phyloP scores from a whole-genome alignment of 305 asterid species.

The Rubia tinctorum region DNA sequence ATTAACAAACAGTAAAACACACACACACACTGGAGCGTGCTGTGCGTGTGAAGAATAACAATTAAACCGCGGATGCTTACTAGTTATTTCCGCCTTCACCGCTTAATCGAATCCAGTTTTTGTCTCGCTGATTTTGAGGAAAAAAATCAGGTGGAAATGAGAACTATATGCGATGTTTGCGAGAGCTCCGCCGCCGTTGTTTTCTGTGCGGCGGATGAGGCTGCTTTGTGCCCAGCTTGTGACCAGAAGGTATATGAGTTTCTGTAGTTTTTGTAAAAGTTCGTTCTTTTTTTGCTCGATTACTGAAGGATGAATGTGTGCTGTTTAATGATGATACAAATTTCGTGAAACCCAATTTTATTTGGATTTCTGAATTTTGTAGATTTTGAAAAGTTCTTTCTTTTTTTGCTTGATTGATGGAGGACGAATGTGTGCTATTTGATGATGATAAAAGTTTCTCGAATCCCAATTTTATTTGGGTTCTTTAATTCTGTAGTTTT shows the following conservation, averaged over 20 bases:
- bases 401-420: neutral
- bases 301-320: neutral
- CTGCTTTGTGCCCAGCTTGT: conserved; percentile 50
- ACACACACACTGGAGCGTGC: neutral
- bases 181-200: conserved; percentile 55
- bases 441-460: neutral
- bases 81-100: neutral
- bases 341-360: neutral
- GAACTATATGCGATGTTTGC: conserved; percentile 52
- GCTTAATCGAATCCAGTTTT: neutral
- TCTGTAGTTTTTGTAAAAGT: neutral
- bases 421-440: neutral
- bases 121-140: neutral
- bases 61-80: neutral
- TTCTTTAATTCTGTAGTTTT: neutral
- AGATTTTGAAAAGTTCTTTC: neutral
- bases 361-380: too few relatives aligned
- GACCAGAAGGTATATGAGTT: conserved; percentile 42
- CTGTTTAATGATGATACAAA: neutral
- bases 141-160: conserved; percentile 25
- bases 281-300: neutral
- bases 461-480: neutral
- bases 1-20: neutral
- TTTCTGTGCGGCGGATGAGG: conserved; percentile 62
- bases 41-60: neutral